Percentiles rank a stretch among this genome's conserved stretches.
phyloP scores from a whole-genome alignment of 129 eudicot species.

The Tagetes patula region DNA sequence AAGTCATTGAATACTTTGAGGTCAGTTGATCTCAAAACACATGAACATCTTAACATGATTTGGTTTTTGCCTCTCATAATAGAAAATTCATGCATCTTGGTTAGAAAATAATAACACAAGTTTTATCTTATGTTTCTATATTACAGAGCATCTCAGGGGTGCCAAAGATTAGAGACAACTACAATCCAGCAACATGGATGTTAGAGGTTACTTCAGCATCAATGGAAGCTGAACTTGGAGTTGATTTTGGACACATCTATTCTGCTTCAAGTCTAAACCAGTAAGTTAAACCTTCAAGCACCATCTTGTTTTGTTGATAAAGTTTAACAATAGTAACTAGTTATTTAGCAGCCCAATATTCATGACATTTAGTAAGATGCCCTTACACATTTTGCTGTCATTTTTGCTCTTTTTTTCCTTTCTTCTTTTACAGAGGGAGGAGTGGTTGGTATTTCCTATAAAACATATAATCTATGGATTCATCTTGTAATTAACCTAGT shows the following conservation, averaged over 20 bases:
- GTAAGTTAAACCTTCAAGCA: constrained; percentile 32
- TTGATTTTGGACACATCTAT: constrained; percentile 61
- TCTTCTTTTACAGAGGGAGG: not conserved
- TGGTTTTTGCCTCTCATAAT: not conserved
- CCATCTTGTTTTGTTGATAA: not conserved
- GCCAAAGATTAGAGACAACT: constrained; percentile 48
- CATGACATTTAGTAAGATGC: not conserved
- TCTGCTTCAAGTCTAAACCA: constrained; percentile 32
- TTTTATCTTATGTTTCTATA: constrained; percentile 5
- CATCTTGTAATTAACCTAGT: not conserved
- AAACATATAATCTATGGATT: not conserved
- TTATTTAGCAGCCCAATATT: not conserved
- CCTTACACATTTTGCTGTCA: too few species aligned
- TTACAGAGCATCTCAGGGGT: constrained; percentile 51
- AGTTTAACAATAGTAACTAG: not conserved
- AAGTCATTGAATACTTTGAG: constrained; percentile 58
- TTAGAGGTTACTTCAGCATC: constrained; percentile 62
- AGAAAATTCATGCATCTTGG: not conserved
- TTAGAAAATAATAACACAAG: constrained; percentile 13
- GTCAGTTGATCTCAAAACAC: constrained; percentile 25
- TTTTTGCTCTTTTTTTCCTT: not conserved
- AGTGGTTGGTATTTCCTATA: not conserved
- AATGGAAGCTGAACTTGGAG: constrained; percentile 52
- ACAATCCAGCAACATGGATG: constrained; percentile 74
- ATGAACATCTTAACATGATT: not conserved